Conservation (phyloP, 164 flowering plant species). For the Pachysandra terminalis region DNA sequence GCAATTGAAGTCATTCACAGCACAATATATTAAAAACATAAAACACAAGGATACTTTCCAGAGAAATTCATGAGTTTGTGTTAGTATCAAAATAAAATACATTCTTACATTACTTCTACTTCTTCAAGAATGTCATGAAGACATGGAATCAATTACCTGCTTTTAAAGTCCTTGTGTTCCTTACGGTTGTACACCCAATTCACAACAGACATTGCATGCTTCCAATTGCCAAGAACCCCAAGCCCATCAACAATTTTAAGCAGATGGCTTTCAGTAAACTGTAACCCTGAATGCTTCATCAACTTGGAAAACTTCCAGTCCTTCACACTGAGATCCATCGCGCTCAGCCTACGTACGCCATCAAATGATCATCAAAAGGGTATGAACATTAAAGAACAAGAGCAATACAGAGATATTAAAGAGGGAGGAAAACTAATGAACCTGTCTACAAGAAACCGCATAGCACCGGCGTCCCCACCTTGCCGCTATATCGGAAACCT, state of each 20-base stretch:
- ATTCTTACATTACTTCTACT: neutral
- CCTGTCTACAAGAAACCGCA: constrained; percentile 68
- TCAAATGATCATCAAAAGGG: neutral
- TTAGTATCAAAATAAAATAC: no score
- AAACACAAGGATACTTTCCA: no score
- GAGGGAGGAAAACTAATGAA: no score
- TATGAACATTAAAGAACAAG: neutral
- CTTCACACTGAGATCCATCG: constrained; percentile 35
- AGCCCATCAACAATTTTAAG: constrained; percentile 67
- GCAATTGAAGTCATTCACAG: neutral
- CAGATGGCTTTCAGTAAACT: constrained; percentile 66
- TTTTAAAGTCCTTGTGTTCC: constrained; percentile 45
- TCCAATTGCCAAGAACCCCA: constrained; percentile 67
- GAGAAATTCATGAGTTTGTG: no score
- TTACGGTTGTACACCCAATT: constrained; percentile 69
- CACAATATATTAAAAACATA: neutral
- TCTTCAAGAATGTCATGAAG: neutral
- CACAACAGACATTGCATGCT: constrained; percentile 71
- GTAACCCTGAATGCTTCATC: constrained; percentile 75
- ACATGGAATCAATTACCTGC: constrained; percentile 53
- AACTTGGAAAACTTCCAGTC: constrained; percentile 88
- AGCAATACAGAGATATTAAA: no score
- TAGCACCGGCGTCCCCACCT: constrained; percentile 41
- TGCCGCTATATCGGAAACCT: constrained; percentile 27
- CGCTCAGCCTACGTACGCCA: constrained; percentile 56